Evolutionary conservation across 768 basidiomycete genomes (phyloP).

Genomic region (Fomitopsis serialis): DNA sequence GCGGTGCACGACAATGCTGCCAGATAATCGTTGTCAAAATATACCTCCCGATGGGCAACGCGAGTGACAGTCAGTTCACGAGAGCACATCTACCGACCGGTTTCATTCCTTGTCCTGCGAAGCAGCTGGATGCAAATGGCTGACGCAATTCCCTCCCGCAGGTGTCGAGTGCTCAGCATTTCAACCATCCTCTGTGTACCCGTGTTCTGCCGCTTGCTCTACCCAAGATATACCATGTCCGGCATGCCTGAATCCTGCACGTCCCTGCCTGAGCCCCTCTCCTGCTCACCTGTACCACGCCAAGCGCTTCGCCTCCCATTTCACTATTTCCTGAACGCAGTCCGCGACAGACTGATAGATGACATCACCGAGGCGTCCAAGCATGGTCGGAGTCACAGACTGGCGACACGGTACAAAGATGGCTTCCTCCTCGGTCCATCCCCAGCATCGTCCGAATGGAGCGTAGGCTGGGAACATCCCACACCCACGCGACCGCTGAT

Average conservation of each 20-base stretch:
- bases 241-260: constrained; percentile 24
- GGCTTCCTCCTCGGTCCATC: constrained; percentile 58
- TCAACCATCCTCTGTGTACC: constrained; percentile 44
- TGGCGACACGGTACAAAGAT: constrained; percentile 45
- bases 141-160: constrained; percentile 17
- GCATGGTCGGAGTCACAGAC: constrained; percentile 22
- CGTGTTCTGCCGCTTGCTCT: constrained; percentile 46
- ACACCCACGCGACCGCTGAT: constrained; percentile 49
- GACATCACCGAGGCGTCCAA: constrained; percentile 45
- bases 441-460: constrained; percentile 51
- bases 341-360: constrained; percentile 49
- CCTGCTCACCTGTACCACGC: constrained; percentile 35
- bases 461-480: constrained; percentile 56
- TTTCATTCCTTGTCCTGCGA: no score
- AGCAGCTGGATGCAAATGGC: not conserved
- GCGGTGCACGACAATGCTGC: no score
- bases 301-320: constrained; percentile 36
- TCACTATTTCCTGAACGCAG: constrained; percentile 52
- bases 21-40: no score
- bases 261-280: constrained; percentile 3
- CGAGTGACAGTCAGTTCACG: no score
- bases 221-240: constrained; percentile 33
- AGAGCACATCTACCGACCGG: no score
- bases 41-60: no score
- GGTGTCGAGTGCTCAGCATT: constrained; percentile 41